These are phyloP conservation scores for Penicillium sp. DNA, from an alignment of 2,329 filamentous ascomycete species.

Conservation along the genomic window DNA sequence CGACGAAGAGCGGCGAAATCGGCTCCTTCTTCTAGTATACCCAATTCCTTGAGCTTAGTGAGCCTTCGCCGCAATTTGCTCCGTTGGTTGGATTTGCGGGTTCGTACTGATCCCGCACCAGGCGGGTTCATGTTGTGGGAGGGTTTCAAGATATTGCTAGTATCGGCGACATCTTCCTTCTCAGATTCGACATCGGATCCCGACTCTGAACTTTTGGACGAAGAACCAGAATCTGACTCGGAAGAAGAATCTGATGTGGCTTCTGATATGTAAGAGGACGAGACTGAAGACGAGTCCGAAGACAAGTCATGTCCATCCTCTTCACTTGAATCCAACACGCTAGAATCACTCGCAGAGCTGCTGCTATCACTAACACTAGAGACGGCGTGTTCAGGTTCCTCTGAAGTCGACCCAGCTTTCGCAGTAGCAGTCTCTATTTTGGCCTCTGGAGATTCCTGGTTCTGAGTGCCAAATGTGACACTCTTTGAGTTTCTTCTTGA, in stretches of 20 bases:
- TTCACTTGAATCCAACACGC: conserved; percentile 30
- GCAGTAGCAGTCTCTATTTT: conserved; percentile 21
- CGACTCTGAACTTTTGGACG: conserved; percentile 42
- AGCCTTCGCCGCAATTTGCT: conserved; percentile 57
- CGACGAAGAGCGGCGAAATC: conserved; percentile 54
- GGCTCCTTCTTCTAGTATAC: conserved; percentile 56
- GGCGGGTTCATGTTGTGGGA: conserved; percentile 44
- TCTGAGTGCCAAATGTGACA: conserved; percentile 37
- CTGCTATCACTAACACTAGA: conserved; percentile 17
- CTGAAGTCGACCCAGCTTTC: conserved; percentile 20
- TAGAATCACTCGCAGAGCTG: conserved; percentile 23
- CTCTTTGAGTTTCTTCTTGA: conserved; percentile 38
- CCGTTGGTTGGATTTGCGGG: conserved; percentile 61
- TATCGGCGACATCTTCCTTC: conserved; percentile 28
- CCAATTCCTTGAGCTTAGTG: conserved; percentile 58
- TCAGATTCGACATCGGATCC: conserved; percentile 35
- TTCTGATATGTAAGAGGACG: neutral
- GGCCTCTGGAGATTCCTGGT: conserved; percentile 14
- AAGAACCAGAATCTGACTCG: conserved; percentile 31
- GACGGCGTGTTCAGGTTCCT: conserved; percentile 21
- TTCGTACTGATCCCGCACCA: conserved; percentile 55
- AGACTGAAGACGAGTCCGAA: conserved; percentile 7
- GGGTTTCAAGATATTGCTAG: conserved; percentile 11
- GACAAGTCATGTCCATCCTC: conserved; percentile 5
- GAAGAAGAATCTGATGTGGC: conserved; percentile 8